Evolutionary conservation across 164 flowering plant species (phyloP).

Genomic region (Kingdonia uniflora): DNA sequence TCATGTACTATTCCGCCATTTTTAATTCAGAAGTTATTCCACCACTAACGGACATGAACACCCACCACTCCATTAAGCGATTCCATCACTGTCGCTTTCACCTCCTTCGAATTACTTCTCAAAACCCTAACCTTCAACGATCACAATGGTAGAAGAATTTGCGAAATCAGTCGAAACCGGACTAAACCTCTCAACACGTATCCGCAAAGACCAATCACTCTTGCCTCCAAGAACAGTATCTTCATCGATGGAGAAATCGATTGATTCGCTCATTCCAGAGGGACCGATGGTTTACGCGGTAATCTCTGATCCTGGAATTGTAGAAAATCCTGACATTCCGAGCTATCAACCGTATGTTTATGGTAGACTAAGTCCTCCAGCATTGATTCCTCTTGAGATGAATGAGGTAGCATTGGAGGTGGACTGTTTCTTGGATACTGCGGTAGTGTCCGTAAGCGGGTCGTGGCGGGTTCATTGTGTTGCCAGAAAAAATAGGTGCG

Average conservation of each 20-base stretch:
- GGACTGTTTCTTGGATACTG: slow-evolving; percentile 55
- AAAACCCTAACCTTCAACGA: no score
- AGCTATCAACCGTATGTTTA: slow-evolving; percentile 97
- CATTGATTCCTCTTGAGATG: slow-evolving; percentile 89
- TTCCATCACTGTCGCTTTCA: no score
- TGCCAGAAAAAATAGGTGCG: background rate
- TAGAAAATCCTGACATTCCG: slow-evolving; percentile 91
- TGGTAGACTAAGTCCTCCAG: slow-evolving; percentile 85
- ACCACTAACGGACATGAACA: no score
- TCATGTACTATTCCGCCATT: no score
- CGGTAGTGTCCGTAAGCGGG: slow-evolving; percentile 44
- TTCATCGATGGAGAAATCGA: slow-evolving; percentile 36
- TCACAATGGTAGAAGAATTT: no score
- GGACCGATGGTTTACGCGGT: slow-evolving; percentile 88
- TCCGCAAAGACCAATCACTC: no score
- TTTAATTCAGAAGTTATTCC: no score
- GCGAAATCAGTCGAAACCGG: no score
- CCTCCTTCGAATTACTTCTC: no score
- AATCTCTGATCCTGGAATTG: slow-evolving; percentile 57
- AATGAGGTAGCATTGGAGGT: slow-evolving; percentile 43
- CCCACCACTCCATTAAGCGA: no score
- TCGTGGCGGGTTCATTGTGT: slow-evolving; percentile 93
- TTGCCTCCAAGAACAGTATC: no score
- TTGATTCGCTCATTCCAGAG: slow-evolving; percentile 38
- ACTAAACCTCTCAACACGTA: no score